Evolutionary conservation across 1,139 yeast species (phyloP).

Genomic region (Yamadazyma friedrichii): DNA sequence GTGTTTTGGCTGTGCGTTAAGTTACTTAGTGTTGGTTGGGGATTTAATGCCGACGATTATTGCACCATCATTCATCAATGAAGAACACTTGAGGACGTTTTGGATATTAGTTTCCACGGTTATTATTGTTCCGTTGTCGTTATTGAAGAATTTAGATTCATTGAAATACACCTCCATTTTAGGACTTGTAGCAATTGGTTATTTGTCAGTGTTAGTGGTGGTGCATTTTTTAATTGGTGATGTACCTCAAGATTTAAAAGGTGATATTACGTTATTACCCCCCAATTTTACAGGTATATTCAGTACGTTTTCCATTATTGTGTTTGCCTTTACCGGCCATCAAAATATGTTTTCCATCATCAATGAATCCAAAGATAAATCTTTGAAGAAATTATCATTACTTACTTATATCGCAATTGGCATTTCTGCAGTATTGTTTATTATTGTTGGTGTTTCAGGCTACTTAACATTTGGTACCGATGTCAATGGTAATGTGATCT

Average conservation of each 20-base stretch:
- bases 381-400: constrained; percentile 46
- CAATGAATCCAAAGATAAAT: constrained; percentile 54
- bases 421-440: constrained; percentile 32
- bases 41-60: constrained; percentile 46
- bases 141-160: constrained; percentile 44
- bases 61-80: constrained; percentile 20
- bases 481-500: constrained; percentile 74
- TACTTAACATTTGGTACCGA: constrained; percentile 44
- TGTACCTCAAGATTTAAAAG: constrained; percentile 47
- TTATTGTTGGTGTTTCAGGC: constrained; percentile 42
- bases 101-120: constrained; percentile 39
- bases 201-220: constrained; percentile 38
- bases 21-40: constrained; percentile 46
- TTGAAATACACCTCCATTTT: constrained; percentile 43
- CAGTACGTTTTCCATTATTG: constrained; percentile 53
- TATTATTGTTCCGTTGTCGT: constrained; percentile 42
- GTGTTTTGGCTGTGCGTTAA: constrained; percentile 55
- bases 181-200: constrained; percentile 41
- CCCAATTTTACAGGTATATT: constrained; percentile 59
- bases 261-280: constrained; percentile 58
- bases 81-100: constrained; percentile 26
- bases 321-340: constrained; percentile 50
- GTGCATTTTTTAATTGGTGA: constrained; percentile 36
- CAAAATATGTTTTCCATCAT: constrained; percentile 51
- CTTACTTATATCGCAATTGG: constrained; percentile 57